phyloP scores from a whole-genome alignment of 352 stramenopile genomes.

The Globisporangium camurandrum region DNA sequence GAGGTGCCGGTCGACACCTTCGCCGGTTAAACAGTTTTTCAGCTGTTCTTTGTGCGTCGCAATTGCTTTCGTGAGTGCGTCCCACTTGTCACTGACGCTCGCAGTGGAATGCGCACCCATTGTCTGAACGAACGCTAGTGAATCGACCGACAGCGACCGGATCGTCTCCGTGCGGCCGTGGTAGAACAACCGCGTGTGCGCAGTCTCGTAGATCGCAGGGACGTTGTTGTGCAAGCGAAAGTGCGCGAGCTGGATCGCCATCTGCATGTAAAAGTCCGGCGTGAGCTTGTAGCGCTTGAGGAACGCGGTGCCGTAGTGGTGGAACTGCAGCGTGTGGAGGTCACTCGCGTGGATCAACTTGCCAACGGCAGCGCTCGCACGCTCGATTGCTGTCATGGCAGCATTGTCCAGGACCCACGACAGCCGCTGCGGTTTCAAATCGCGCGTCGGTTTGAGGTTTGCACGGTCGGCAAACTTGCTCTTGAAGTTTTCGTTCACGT shows the following conservation, averaged over 20 bases:
- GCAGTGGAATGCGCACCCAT: slow-evolving; percentile 72
- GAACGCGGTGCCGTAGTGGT: slow-evolving; percentile 88
- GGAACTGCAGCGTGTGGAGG: slow-evolving; percentile 86
- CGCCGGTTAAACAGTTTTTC: slow-evolving; percentile 67
- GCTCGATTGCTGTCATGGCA: slow-evolving; percentile 75
- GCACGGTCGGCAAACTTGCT: slow-evolving; percentile 68
- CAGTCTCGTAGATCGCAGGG: slow-evolving; percentile 95
- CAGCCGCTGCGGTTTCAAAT: slow-evolving; percentile 65
- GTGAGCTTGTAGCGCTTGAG: slow-evolving; percentile 94
- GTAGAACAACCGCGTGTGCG: slow-evolving; percentile 95
- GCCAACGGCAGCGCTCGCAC: slow-evolving; percentile 83
- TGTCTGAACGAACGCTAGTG: slow-evolving; percentile 86
- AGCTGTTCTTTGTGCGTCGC: slow-evolving; percentile 89
- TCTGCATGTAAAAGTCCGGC: slow-evolving; percentile 96
- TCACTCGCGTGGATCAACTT: slow-evolving; percentile 91
- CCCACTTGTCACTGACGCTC: slow-evolving; percentile 64
- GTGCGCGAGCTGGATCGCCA: slow-evolving; percentile 95
- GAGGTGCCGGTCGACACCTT: slow-evolving; percentile 94
- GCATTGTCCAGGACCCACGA: slow-evolving; percentile 82
- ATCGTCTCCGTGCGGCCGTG: slow-evolving; percentile 94
- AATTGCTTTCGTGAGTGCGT: slow-evolving; percentile 87
- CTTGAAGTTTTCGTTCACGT: slow-evolving; percentile 89
- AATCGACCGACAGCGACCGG: slow-evolving; percentile 84
- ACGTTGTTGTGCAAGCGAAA: slow-evolving; percentile 93
- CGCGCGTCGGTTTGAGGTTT: slow-evolving; percentile 50